Evolutionary conservation across 2,329 filamentous ascomycete genomes (phyloP).

Genomic region (Colletotrichum shisoi): DNA sequence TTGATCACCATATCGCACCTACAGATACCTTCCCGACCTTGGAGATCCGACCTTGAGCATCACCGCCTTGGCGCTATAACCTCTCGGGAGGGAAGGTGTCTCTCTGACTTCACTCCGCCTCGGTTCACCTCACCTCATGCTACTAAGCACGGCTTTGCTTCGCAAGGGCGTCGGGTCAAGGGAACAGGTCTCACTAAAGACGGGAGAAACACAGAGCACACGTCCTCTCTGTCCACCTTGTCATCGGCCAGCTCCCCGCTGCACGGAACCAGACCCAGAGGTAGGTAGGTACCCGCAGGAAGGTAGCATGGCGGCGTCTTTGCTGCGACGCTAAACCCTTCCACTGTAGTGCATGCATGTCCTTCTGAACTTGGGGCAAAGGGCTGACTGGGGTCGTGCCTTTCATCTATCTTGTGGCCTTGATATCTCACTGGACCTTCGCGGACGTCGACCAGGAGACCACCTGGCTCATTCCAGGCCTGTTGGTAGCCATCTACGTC

Average conservation of each 20-base stretch:
- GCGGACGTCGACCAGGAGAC: not conserved
- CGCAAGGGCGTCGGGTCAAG: conserved; percentile 4
- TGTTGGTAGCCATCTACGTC: not conserved
- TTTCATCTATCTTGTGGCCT: not conserved
- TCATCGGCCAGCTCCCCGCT: conserved; percentile 23
- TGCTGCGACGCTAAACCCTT: not conserved
- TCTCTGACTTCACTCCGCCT: conserved; percentile 6
- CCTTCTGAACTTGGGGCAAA: not conserved
- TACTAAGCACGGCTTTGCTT: conserved; percentile 18
- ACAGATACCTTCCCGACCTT: not conserved
- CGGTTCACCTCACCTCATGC: conserved; percentile 9
- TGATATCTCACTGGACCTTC: not conserved
- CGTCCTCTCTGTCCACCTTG: not conserved
- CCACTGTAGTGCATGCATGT: not conserved
- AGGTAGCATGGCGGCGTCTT: not conserved
- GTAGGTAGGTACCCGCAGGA: not conserved
- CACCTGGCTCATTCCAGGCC: not conserved
- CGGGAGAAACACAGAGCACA: not conserved
- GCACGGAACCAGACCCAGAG: not conserved
- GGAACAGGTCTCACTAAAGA: not conserved
- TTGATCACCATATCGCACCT: not conserved
- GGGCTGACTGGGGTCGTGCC: not conserved
- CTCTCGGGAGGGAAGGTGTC: not conserved
- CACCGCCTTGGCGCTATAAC: conserved; percentile 20
- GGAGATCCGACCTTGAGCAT: conserved; percentile 6